Evolutionary conservation across 305 asterid genomes (phyloP).

Genomic region (Fraxinus xanthoxyloides): DNA sequence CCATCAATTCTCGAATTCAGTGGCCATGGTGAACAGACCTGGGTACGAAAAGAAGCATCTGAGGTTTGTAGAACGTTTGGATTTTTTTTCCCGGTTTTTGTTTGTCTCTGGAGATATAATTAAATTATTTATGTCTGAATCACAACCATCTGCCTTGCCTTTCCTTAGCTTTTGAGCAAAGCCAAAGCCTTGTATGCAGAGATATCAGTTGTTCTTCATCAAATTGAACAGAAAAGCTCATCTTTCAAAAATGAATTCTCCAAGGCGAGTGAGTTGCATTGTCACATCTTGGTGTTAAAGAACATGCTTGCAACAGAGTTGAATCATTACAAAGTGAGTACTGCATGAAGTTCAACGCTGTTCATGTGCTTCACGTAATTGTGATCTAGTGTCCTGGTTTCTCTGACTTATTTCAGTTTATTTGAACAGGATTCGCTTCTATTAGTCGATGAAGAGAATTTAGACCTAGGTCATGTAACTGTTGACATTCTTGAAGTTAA

Average conservation of each 20-base stretch:
- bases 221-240: conserved; percentile 45
- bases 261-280: conserved; percentile 48
- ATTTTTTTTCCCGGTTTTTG: background rate
- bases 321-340: conserved; percentile 55
- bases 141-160: conserved; percentile 21
- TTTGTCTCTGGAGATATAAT: background rate
- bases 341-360: background rate
- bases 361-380: conserved; percentile 6
- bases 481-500: conserved; percentile 77
- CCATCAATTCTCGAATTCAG: conserved; percentile 74
- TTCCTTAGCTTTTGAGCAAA: conserved; percentile 59
- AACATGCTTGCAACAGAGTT: conserved; percentile 57
- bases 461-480: conserved; percentile 30
- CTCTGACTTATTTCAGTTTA: conserved; percentile 17
- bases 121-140: background rate
- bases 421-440: conserved; percentile 50
- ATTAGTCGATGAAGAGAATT: conserved; percentile 28
- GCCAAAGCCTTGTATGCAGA: conserved; percentile 60
- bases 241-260: conserved; percentile 46
- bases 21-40: conserved; percentile 55
- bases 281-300: conserved; percentile 50
- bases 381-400: background rate
- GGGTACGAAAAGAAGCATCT: conserved; percentile 66
- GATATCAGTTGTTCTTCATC: conserved; percentile 55
- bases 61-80: conserved; percentile 49